phyloP scores from a whole-genome alignment of 2,329 filamentous ascomycete genomes.

The Hypoxylon sp. region DNA sequence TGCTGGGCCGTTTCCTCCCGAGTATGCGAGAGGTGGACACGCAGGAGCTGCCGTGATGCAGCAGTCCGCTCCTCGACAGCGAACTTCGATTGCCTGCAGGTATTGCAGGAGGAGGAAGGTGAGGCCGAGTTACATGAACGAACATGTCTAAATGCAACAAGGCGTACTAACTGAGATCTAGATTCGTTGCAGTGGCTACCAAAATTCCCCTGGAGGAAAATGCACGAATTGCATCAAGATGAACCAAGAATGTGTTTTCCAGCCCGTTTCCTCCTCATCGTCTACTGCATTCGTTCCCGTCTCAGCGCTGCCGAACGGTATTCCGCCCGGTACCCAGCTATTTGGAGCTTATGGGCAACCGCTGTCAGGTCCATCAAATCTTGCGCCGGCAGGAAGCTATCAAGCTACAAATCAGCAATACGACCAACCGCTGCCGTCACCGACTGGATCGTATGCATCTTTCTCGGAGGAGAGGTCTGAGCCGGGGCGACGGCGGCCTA shows the following conservation, averaged over 20 bases:
- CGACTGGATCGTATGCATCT: slow-evolving; percentile 53
- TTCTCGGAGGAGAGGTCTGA: slow-evolving; percentile 55
- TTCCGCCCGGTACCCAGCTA: slow-evolving; percentile 67
- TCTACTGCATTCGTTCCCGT: slow-evolving; percentile 71
- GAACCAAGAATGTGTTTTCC: slow-evolving; percentile 72
- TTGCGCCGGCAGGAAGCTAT: slow-evolving; percentile 42
- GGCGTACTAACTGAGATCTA: slow-evolving; percentile 50
- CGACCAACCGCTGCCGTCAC: slow-evolving; percentile 54
- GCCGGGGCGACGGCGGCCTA: slow-evolving; percentile 53
- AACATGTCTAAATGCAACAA: not conserved
- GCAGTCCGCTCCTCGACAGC: slow-evolving; percentile 68
- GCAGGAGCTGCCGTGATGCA: slow-evolving; percentile 56
- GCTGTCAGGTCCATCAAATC: slow-evolving; percentile 53
- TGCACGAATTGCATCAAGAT: slow-evolving; percentile 72
- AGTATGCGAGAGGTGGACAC: slow-evolving; percentile 51
- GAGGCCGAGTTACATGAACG: slow-evolving; percentile 37
- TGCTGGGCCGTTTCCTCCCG: slow-evolving; percentile 48
- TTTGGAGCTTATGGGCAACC: slow-evolving; percentile 71
- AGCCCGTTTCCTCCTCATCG: slow-evolving; percentile 68
- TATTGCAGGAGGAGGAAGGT: slow-evolving; percentile 74
- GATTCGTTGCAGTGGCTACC: slow-evolving; percentile 73
- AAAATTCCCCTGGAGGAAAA: slow-evolving; percentile 69
- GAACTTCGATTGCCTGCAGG: slow-evolving; percentile 70
- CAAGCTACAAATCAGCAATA: slow-evolving; percentile 43
- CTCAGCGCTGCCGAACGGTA: slow-evolving; percentile 68